Evolutionary conservation across 352 stramenopile genomes (phyloP), one percentile per base, ranked within the genome.

Genomic region (Pythium phragmitis): DNA sequence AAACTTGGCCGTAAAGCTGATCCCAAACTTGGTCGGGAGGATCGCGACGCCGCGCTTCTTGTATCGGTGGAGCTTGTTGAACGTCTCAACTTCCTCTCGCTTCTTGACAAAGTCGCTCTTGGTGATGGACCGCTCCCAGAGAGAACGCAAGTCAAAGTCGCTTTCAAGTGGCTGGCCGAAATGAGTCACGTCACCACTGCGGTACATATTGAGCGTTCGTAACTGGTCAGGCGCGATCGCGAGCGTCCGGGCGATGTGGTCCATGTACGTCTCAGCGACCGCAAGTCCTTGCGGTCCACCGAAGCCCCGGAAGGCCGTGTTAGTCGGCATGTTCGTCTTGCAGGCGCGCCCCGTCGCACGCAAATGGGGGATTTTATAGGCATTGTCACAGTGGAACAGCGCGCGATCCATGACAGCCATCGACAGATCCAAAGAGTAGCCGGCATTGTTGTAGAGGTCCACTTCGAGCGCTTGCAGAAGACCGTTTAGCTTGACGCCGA

Each of bases 301-400:
- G 79, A 99, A 99, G 1, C 96, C 97, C 49, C 96, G 78, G 77
- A 98, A 99, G 3, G 97, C 96, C 12, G 96, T 99, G 69, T 99
- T 97, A 7, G 91, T 95, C 17, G 96, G 80, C 50, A 98, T 84
- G 49, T 97, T 97, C 7, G 97, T 99, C 55, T 96, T 97, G 69
- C 96, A 99, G 5, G 94, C 82, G 4, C 84, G 87, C 17, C 96
- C 97, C 14, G 84, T 81, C 1, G 84, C 93, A 43, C 87, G 80
- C 43, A 98, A 67, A 57, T 97, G 82, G 2, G 93, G 93, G 72
- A 97, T 98, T 50, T 91, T 91, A 79, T 99, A 99, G 42, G 79
- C 74, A 60, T 97, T 97, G 58, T 99, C 97, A 64, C 95, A 88
- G 65, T 99, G 96, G 70, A 99, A 98, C 37, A 99, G 75, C 21